Evolutionary conservation across 2,329 filamentous ascomycete species (phyloP), one percentile per base, ranked within the genome.

Genomic region (Nemania sp.): DNA sequence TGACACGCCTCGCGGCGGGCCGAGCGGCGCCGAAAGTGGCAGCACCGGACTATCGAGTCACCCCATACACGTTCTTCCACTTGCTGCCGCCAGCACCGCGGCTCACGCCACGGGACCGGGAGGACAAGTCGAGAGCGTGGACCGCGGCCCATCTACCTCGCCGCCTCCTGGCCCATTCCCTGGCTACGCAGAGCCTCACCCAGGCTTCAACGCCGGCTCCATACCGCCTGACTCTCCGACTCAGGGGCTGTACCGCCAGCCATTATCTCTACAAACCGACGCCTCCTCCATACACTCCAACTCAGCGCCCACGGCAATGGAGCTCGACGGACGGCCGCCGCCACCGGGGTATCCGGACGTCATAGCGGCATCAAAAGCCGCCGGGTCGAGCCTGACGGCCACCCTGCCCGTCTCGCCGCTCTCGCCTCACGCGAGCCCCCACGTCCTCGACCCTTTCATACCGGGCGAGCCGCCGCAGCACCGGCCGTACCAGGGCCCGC

Each of bases 301-400:
- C 17, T 12, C 15, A 0, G 32, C n/a, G 5, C 29, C 47, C 12
- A 17, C 21, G 7, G 21, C 43, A 20, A 49, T 48, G 47, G 54
- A 58, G 32, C 50, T 54, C n/a, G 63, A 65, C 15, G 37, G 34
- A 15, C 39, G 34, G 11, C 52, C 42, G 17, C 55, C 59, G n/a
- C 63, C 60, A n/a, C 57, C 60, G 12, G 57, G 52, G 39, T 63
- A 65, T 40, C 63, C 60, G 3, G 63, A 45, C 17, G 50, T 20
- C 6, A 47, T 55, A n/a, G 45, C 54, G n/a, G 29, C 57, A 17
- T 39, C 57, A 5, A 21, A n/a, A 11, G 47, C 3, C 11, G 21
- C 32, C 21, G 43, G 18, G 20, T 0, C 29, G 1, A 56, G 54
- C 32, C 62, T 59, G 39, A 61, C 54, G 12, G 57, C 57, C 10